Evolutionary conservation across 768 basidiomycete genomes (phyloP).

Genomic region (Cyclocybe cylindracea): DNA sequence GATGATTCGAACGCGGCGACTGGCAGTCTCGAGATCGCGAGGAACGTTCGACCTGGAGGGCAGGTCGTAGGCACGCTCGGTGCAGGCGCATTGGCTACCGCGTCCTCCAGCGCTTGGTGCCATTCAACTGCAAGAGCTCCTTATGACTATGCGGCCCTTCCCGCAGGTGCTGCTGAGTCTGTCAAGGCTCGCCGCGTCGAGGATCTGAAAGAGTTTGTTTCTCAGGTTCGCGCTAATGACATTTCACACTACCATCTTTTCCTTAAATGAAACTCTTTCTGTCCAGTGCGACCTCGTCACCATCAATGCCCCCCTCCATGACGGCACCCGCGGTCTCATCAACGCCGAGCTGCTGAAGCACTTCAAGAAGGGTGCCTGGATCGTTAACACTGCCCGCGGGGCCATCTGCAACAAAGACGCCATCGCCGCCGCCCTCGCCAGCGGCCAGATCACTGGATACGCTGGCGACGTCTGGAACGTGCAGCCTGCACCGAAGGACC

Average conservation of each 20-base stretch:
- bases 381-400: constrained; percentile 92
- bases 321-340: constrained; percentile 77
- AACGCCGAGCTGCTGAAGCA: constrained; percentile 81
- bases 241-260: background rate
- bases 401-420: constrained; percentile 88
- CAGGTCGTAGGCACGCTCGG: constrained; percentile 91
- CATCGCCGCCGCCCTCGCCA: constrained; percentile 73
- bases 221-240: constrained; percentile 26
- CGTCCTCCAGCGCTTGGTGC: constrained; percentile 75
- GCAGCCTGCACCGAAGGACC: constrained; percentile 85
- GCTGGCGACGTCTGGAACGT: constrained; percentile 81
- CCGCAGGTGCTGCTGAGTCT: constrained; percentile 64
- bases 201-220: constrained; percentile 65
- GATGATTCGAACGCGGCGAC: constrained; percentile 84
- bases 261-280: background rate
- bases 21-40: constrained; percentile 86
- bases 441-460: constrained; percentile 72
- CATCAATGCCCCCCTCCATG: constrained; percentile 87
- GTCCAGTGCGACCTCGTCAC: constrained; percentile 74
- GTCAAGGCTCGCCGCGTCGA: constrained; percentile 75
- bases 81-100: constrained; percentile 82
- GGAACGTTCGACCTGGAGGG: constrained; percentile 85
- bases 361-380: constrained; percentile 92
- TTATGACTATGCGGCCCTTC: constrained; percentile 84
- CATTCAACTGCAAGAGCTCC: constrained; percentile 89